These are phyloP conservation scores for Heterococcus sp. DNA, from an alignment of 108 stramenopile species.

Conservation along the genomic window DNA sequence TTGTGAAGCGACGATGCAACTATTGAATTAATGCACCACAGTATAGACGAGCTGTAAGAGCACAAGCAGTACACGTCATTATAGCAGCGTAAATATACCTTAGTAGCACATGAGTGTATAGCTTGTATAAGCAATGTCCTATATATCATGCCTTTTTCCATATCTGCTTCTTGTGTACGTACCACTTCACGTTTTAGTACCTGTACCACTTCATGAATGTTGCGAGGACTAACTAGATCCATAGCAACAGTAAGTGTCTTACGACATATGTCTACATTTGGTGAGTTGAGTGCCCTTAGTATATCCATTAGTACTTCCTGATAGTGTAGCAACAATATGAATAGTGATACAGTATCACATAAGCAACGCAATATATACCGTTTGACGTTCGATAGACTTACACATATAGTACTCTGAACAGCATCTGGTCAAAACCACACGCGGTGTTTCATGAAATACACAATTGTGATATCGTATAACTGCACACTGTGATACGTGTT, in stretches of 20 bases:
- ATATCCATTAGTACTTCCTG: conserved; percentile 97
- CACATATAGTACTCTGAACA: too few species aligned
- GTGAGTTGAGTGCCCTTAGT: conserved; percentile 84
- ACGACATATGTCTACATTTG: conserved; percentile 93
- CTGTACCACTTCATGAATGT: conserved; percentile 89
- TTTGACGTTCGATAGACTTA: too few species aligned
- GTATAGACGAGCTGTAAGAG: too few species aligned
- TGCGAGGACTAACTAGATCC: conserved; percentile 84
- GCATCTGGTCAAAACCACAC: too few species aligned
- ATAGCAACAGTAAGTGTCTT: conserved; percentile 85
- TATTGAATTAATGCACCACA: too few species aligned
- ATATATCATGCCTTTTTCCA: conserved; percentile 83
- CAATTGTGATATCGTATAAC: not conserved
- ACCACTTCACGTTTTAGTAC: conserved; percentile 92
- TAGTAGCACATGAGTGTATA: conserved; percentile 91
- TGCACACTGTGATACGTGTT: too few species aligned
- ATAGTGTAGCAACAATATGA: too few species aligned
- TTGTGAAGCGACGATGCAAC: too few species aligned
- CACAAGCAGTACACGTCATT: too few species aligned
- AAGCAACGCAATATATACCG: too few species aligned
- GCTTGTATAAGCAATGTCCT: conserved; percentile 86
- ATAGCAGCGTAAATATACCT: too few species aligned
- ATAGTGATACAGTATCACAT: too few species aligned
- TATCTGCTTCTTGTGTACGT: conserved; percentile 75
- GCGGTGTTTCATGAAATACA: not conserved